These are phyloP conservation scores for Halophytophthora polymorphica DNA, from an alignment of 352 stramenopile genomes.

Conservation along the genomic window DNA sequence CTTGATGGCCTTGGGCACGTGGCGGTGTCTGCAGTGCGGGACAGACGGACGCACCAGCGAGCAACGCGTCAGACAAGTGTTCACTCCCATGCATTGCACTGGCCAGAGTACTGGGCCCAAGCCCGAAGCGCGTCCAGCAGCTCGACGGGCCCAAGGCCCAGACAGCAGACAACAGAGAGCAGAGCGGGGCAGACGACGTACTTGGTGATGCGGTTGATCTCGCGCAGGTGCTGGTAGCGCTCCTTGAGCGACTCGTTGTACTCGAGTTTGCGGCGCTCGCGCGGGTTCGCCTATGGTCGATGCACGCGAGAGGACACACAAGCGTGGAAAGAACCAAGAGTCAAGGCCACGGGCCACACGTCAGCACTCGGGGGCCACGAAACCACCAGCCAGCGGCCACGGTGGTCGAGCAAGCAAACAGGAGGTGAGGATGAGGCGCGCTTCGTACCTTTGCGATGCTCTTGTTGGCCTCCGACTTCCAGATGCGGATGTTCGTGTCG, in stretches of 20 bases:
- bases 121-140: slow-evolving; percentile 7
- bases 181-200: slow-evolving; percentile 32
- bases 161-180: neutral
- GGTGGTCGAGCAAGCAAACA: slow-evolving; percentile 14
- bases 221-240: slow-evolving; percentile 91
- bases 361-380: slow-evolving; percentile 7
- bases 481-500: slow-evolving; percentile 99
- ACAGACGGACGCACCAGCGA: slow-evolving; percentile 11
- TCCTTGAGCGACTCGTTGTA: slow-evolving; percentile 98
- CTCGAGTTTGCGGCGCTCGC: slow-evolving; percentile 90
- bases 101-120: slow-evolving; percentile 10
- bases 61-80: slow-evolving; percentile 9
- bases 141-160: slow-evolving; percentile 1
- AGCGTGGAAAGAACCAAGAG: slow-evolving; percentile 18
- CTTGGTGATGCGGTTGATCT: slow-evolving; percentile 93
- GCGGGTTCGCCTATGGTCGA: slow-evolving; percentile 58
- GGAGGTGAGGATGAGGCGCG: neutral
- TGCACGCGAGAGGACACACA: neutral
- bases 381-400: slow-evolving; percentile 15
- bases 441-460: slow-evolving; percentile 89
- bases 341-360: too few species aligned
- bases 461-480: slow-evolving; percentile 96
- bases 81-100: slow-evolving; percentile 3
- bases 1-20: slow-evolving; percentile 98
- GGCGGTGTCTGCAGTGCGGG: slow-evolving; percentile 71